phyloP scores from a whole-genome alignment of 2,329 filamentous ascomycete species.

The Aciculosporium take region DNA sequence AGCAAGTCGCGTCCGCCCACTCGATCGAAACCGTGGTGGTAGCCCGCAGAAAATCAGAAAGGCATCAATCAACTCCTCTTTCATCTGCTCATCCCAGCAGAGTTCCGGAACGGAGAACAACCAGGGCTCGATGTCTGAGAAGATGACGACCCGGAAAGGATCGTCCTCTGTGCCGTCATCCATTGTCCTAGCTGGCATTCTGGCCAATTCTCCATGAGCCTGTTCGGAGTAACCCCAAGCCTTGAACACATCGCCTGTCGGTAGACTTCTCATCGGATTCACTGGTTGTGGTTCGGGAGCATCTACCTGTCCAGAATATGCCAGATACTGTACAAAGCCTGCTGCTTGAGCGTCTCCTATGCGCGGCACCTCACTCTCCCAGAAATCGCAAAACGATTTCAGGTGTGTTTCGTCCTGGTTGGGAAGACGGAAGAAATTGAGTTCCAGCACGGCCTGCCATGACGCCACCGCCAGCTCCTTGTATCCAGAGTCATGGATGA shows the following conservation, averaged over 20 bases:
- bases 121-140: conserved; percentile 55
- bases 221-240: conserved; percentile 42
- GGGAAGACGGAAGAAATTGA: conserved; percentile 41
- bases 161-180: conserved; percentile 69
- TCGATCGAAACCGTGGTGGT: conserved; percentile 31
- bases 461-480: conserved; percentile 60
- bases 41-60: conserved; percentile 56
- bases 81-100: conserved; percentile 19
- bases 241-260: conserved; percentile 32
- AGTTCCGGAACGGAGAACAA: conserved; percentile 36
- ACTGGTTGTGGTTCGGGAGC: conserved; percentile 22
- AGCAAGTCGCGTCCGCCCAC: conserved; percentile 17
- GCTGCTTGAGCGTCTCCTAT: conserved; percentile 59
- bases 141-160: conserved; percentile 69
- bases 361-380: conserved; percentile 71
- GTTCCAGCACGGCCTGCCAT: conserved; percentile 74
- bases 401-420: conserved; percentile 14
- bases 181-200: conserved; percentile 55
- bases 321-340: conserved; percentile 51
- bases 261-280: not conserved
- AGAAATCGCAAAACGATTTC: conserved; percentile 54
- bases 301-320: conserved; percentile 22
- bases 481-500: conserved; percentile 65
- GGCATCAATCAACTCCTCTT: conserved; percentile 45
- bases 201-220: conserved; percentile 30